Conservation (phyloP, 2,329 filamentous ascomycete species). For the Sarocladium strictum region DNA sequence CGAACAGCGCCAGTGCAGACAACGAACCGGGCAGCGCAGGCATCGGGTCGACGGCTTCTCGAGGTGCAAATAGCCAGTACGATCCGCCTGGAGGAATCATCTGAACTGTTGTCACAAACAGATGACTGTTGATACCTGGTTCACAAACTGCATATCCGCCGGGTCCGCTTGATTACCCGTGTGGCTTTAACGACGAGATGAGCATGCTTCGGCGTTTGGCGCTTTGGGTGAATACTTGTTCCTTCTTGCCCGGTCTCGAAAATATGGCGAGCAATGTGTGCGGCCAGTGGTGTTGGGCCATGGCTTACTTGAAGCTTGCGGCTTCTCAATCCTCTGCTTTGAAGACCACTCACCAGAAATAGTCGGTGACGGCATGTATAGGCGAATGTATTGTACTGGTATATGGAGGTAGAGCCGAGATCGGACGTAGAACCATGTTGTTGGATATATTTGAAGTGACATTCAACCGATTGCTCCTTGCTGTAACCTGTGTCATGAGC, state of each 20-base stretch:
- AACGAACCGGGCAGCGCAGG: constrained; percentile 50
- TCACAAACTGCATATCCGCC: background rate
- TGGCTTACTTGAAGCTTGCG: too few species aligned
- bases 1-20: constrained; percentile 47
- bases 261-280: background rate
- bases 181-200: constrained; percentile 6
- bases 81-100: constrained; percentile 58
- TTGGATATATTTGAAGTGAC: background rate
- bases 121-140: background rate
- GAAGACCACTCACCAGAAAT: too few species aligned
- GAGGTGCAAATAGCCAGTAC: constrained; percentile 42
- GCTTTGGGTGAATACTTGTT: background rate
- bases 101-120: constrained; percentile 22
- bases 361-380: background rate
- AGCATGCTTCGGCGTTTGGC: constrained; percentile 9
- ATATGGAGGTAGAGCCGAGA: background rate
- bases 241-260: background rate
- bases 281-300: background rate
- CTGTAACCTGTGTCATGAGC: too few species aligned
- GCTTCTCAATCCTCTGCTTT: too few species aligned
- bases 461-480: background rate
- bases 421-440: background rate
- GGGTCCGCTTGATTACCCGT: background rate
- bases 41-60: constrained; percentile 35
- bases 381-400: background rate